Conservation (phyloP, 2,329 filamentous ascomycete species). For the Pseudocercospora ulei region DNA sequence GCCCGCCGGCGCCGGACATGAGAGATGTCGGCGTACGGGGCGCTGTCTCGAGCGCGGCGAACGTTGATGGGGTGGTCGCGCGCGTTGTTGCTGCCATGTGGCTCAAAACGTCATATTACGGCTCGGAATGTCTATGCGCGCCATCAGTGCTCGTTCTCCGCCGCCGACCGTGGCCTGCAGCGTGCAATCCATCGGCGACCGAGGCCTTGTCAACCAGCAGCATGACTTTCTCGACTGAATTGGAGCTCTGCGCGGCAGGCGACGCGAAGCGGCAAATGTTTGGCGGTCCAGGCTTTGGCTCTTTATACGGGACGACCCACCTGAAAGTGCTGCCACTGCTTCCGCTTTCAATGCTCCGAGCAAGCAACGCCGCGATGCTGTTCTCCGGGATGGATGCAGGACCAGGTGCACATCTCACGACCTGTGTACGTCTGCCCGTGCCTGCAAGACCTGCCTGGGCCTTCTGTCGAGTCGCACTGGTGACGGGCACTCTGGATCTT, state of each 20-base stretch:
- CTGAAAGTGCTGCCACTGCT: constrained; percentile 3
- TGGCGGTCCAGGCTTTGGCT: background rate
- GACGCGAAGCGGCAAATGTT: constrained; percentile 1
- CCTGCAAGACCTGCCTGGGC: constrained; percentile 1
- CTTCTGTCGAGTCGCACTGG: constrained; percentile 6
- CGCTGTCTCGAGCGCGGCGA: constrained; percentile 34
- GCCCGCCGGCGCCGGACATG: constrained; percentile 21
- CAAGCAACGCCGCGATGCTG: background rate
- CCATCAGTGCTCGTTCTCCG: constrained; percentile 10
- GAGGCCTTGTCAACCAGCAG: background rate
- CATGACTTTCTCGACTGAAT: background rate
- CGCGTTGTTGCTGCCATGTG: constrained; percentile 41
- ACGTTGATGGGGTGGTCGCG: constrained; percentile 37
- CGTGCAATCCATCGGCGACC: constrained; percentile 1
- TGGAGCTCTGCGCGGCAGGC: constrained; percentile 5
- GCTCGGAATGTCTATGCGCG: constrained; percentile 7
- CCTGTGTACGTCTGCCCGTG: constrained; percentile 1
- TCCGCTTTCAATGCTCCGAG: background rate
- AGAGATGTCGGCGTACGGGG: constrained; percentile 38
- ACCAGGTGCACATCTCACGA: constrained; percentile 2
- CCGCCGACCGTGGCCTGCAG: too few species aligned
- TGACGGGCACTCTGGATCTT: constrained; percentile 2
- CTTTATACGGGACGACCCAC: constrained; percentile 6
- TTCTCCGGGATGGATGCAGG: constrained; percentile 3
- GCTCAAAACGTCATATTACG: constrained; percentile 19